These are phyloP conservation scores for Aspergillus cejpii DNA, from an alignment of 2,329 filamentous ascomycete genomes.

Conservation along the genomic window DNA sequence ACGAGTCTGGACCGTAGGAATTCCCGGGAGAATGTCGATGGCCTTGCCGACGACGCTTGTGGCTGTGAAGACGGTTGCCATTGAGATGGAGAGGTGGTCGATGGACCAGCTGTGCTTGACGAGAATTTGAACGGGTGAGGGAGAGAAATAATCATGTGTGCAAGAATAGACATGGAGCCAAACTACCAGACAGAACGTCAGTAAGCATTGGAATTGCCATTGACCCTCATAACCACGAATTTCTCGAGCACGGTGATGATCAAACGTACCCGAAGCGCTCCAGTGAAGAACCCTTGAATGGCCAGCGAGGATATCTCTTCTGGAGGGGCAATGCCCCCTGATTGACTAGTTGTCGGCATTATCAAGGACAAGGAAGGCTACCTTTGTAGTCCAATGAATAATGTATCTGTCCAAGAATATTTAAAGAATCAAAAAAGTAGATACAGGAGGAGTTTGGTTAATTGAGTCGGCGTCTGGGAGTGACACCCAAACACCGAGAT, in stretches of 20 bases:
- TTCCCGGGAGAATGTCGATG: slow-evolving; percentile 26
- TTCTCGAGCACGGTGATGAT: neutral
- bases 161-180: slow-evolving; percentile 42
- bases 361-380: no score
- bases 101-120: slow-evolving; percentile 21
- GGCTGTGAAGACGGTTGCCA: no score
- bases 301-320: slow-evolving; percentile 39
- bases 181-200: slow-evolving; percentile 25
- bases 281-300: slow-evolving; percentile 39
- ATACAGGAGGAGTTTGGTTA: no score
- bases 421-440: slow-evolving; percentile 14
- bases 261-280: slow-evolving; percentile 38
- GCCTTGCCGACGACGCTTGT: slow-evolving; percentile 12
- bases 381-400: no score
- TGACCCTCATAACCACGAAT: no score
- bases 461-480: no score
- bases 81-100: no score
- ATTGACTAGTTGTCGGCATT: slow-evolving; percentile 22
- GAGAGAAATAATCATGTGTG: slow-evolving; percentile 41
- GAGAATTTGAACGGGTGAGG: slow-evolving; percentile 40
- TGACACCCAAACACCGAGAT: no score
- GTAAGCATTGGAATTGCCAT: no score
- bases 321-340: slow-evolving; percentile 37
- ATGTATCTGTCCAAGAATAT: no score
- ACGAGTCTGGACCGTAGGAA: slow-evolving; percentile 29